These are phyloP conservation scores for Metschnikowia borealis DNA, from an alignment of 805 yeast species.

Conservation along the genomic window DNA sequence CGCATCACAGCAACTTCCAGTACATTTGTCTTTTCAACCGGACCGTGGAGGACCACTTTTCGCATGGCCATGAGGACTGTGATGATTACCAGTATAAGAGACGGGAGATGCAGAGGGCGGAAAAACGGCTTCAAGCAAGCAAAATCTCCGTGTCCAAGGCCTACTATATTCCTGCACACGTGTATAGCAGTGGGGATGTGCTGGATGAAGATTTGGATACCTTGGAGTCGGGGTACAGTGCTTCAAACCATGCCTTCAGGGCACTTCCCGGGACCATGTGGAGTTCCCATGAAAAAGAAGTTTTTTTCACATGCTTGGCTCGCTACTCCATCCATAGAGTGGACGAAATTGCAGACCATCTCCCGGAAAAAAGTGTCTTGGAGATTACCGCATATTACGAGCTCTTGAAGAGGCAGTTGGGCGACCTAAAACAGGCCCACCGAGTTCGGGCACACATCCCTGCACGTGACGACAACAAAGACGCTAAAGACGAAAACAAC, in stretches of 20 bases:
- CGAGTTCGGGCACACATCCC: neutral
- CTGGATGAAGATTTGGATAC: neutral
- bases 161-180: constrained; percentile 7
- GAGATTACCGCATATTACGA: constrained; percentile 48
- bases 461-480: neutral
- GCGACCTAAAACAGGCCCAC: neutral
- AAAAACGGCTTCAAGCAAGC: constrained; percentile 9
- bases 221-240: no score
- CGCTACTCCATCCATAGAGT: constrained; percentile 47
- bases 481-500: no score
- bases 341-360: constrained; percentile 34
- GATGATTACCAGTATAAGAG: neutral
- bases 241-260: neutral
- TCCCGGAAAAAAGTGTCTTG: constrained; percentile 39
- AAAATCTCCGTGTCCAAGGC: constrained; percentile 7
- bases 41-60: constrained; percentile 10
- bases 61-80: constrained; percentile 4
- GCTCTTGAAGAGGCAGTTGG: constrained; percentile 28
- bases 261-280: constrained; percentile 37
- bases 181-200: neutral
- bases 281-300: constrained; percentile 47
- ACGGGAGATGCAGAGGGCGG: neutral
- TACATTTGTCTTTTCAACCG: constrained; percentile 7
- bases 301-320: constrained; percentile 47
- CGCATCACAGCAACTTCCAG: neutral